phyloP scores from a whole-genome alignment of 2,329 filamentous ascomycete species.

The Lojkania enalia region DNA sequence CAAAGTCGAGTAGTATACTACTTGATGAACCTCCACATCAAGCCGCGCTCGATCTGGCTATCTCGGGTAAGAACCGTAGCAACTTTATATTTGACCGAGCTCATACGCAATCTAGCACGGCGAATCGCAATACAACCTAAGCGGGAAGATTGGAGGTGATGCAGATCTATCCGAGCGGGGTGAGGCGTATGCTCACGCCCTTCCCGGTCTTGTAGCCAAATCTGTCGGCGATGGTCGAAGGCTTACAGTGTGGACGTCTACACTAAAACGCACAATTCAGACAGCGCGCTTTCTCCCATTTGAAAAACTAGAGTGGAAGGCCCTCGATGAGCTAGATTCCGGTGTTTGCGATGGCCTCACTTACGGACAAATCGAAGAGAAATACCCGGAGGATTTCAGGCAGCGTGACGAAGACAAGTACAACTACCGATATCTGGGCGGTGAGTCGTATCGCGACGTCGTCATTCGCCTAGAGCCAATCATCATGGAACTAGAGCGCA shows the following conservation, averaged over 20 bases:
- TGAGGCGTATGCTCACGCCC: slow-evolving; percentile 79
- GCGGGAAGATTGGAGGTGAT: slow-evolving; percentile 90
- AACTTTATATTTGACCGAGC: background rate
- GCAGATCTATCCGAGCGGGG: slow-evolving; percentile 83
- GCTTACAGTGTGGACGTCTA: slow-evolving; percentile 76
- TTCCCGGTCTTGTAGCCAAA: slow-evolving; percentile 81
- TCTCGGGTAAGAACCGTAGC: slow-evolving; percentile 74
- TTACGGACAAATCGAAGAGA: slow-evolving; percentile 89
- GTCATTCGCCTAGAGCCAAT: slow-evolving; percentile 97
- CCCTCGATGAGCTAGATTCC: slow-evolving; percentile 93
- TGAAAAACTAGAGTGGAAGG: slow-evolving; percentile 98
- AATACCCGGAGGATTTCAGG: slow-evolving; percentile 91
- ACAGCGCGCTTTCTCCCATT: slow-evolving; percentile 87
- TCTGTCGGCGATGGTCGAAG: slow-evolving; percentile 77
- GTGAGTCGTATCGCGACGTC: slow-evolving; percentile 94
- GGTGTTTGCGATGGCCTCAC: slow-evolving; percentile 96
- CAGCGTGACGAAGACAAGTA: slow-evolving; percentile 98
- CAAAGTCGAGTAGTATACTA: slow-evolving; percentile 98
- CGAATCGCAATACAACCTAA: slow-evolving; percentile 89
- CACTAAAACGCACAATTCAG: slow-evolving; percentile 82
- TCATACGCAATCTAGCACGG: slow-evolving; percentile 69
- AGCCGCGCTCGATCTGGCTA: slow-evolving; percentile 93
- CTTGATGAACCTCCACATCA: slow-evolving; percentile 97
- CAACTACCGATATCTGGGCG: slow-evolving; percentile 97
- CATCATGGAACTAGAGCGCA: slow-evolving; percentile 97